phyloP scores from a whole-genome alignment of 805 yeast genomes.

The Phaffomyces opuntiae region DNA sequence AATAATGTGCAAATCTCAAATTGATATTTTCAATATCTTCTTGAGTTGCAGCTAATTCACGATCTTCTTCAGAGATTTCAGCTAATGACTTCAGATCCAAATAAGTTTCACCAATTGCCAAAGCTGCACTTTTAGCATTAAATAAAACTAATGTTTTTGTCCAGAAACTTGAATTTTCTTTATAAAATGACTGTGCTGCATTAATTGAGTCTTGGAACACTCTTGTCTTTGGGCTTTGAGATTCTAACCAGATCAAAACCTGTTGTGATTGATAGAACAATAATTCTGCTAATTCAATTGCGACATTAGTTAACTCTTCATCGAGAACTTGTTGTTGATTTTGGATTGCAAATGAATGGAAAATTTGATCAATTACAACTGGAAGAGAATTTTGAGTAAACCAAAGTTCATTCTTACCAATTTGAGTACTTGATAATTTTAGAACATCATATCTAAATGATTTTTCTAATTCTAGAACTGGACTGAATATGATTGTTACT shows the following conservation, averaged over 20 bases:
- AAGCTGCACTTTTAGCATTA: constrained; percentile 45
- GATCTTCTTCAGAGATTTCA: constrained; percentile 38
- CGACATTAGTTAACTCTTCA: constrained; percentile 12
- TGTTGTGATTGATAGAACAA: constrained; percentile 34
- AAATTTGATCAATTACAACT: constrained; percentile 34
- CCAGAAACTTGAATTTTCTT: constrained; percentile 44
- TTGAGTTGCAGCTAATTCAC: constrained; percentile 21
- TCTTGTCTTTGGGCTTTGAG: constrained; percentile 17
- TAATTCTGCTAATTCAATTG: constrained; percentile 32
- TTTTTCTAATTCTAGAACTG: constrained; percentile 36
- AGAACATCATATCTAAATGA: constrained; percentile 27
- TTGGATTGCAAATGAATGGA: constrained; percentile 24
- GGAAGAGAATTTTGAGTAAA: constrained; percentile 36
- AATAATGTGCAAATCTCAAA: constrained; percentile 39
- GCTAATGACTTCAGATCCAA: constrained; percentile 61
- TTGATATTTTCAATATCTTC: constrained; percentile 14
- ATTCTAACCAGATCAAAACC: constrained; percentile 27
- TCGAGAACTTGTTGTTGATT: constrained; percentile 7
- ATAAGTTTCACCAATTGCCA: constrained; percentile 58
- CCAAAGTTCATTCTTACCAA: constrained; percentile 37
- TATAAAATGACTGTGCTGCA: constrained; percentile 18
- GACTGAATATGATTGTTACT: constrained; percentile 22
- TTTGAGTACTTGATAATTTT: constrained; percentile 23
- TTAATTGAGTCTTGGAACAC: constrained; percentile 15
- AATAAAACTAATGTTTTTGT: constrained; percentile 46